These are phyloP conservation scores for Thermothielavioides terrestris DNA, from an alignment of 495 filamentous ascomycete species.

Conservation along the genomic window DNA sequence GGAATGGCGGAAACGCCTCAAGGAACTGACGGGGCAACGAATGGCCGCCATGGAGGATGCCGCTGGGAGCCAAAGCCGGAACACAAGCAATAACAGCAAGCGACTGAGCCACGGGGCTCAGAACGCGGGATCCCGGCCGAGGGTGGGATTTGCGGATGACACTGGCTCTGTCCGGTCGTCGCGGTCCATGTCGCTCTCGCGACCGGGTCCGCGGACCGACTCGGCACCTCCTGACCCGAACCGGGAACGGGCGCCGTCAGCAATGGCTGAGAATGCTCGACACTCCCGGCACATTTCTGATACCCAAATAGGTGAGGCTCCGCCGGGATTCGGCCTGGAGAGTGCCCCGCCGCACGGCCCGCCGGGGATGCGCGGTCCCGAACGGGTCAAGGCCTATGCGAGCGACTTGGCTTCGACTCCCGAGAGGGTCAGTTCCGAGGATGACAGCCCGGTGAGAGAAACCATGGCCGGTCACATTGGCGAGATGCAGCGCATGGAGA, in stretches of 20 bases:
- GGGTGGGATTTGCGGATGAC: conserved; percentile 59
- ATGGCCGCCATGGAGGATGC: conserved; percentile 50
- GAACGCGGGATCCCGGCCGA: conserved; percentile 30
- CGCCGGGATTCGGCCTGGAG: conserved; percentile 8
- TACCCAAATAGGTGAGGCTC: conserved; percentile 16
- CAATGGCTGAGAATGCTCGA: conserved; percentile 33
- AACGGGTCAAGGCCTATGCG: conserved; percentile 26
- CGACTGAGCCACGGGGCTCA: conserved; percentile 55
- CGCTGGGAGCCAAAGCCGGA: conserved; percentile 47
- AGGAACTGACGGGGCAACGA: conserved; percentile 77
- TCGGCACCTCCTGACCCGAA: conserved; percentile 35
- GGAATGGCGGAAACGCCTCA: conserved; percentile 85
- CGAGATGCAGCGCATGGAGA: conserved; percentile 47
- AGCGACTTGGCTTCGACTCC: conserved; percentile 38
- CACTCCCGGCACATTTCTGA: conserved; percentile 36
- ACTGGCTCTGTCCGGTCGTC: conserved; percentile 46
- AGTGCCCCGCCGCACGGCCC: conserved; percentile 12
- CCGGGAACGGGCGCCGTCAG: conserved; percentile 36
- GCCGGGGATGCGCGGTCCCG: conserved; percentile 19
- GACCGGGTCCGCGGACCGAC: conserved; percentile 36
- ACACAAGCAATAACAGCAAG: conserved; percentile 50
- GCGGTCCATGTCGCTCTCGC: conserved; percentile 41
- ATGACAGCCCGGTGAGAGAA: conserved; percentile 31
- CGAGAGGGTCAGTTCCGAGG: conserved; percentile 53
- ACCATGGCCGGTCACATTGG: conserved; percentile 37